A percentile compares a stretch with the other conserved stretches of the same genome.
Evolutionary conservation across 2,329 filamentous ascomycete genomes (phyloP).

Genomic region (Pseudofabraea citricarpa): DNA sequence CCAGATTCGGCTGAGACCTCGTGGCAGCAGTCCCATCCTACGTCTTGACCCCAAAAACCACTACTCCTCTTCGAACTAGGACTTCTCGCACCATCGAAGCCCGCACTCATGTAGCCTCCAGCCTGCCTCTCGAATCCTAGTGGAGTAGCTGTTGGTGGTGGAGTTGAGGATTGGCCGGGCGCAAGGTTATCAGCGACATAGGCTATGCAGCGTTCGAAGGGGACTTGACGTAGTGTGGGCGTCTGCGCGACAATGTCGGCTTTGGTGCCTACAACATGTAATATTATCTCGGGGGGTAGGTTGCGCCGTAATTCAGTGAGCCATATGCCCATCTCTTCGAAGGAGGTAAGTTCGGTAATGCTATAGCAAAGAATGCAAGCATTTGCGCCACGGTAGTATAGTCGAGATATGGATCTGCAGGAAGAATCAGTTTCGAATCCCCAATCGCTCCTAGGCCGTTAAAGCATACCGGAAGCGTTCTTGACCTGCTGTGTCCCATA

Average conservation of each 20-base stretch:
- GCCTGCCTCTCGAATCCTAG: conserved; percentile 10
- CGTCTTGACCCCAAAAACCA: conserved; percentile 86
- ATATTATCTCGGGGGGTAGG: conserved; percentile 65
- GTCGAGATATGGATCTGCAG: conserved; percentile 75
- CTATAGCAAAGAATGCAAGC: conserved; percentile 93
- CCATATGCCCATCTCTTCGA: conserved; percentile 90
- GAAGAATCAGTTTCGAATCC: no score
- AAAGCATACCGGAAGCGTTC: conserved; percentile 75
- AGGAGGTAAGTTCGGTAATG: conserved; percentile 81
- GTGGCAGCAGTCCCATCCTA: conserved; percentile 95
- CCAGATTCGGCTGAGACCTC: conserved; percentile 93
- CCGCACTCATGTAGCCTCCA: conserved; percentile 13
- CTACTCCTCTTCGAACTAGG: conserved; percentile 63
- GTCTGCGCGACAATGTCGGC: conserved; percentile 86
- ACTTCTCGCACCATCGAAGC: conserved; percentile 47
- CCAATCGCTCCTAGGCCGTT: no score
- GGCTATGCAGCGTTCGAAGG: conserved; percentile 91
- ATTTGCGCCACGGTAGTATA: conserved; percentile 95
- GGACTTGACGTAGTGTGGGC: conserved; percentile 72
- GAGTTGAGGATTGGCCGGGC: conserved; percentile 62
- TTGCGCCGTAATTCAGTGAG: conserved; percentile 79
- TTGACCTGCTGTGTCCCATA: conserved; percentile 95
- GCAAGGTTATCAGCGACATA: conserved; percentile 92
- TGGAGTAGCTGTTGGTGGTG: conserved; percentile 56
- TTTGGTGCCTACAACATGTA: conserved; percentile 95